These are phyloP conservation scores for Ophiocordyceps australis DNA, from an alignment of 2,329 filamentous ascomycete genomes.

Conservation along the genomic window DNA sequence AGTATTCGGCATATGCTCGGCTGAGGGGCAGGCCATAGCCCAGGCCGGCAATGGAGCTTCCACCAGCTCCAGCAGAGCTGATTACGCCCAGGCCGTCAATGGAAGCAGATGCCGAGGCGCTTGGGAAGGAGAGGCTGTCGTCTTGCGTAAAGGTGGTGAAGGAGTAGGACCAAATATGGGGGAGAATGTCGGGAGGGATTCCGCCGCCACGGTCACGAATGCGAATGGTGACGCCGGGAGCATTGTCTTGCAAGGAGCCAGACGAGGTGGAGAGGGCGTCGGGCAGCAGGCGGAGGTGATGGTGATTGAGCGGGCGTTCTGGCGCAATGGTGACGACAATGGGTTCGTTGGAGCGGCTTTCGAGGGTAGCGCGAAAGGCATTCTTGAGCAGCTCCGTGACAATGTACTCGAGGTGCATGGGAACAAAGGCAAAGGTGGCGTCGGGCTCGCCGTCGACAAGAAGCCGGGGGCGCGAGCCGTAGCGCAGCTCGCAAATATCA, in stretches of 20 bases:
- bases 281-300: conserved; percentile 10
- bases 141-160: conserved; percentile 82
- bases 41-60: conserved; percentile 75
- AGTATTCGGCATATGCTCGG: conserved; percentile 92
- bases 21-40: conserved; percentile 86
- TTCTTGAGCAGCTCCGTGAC: conserved; percentile 95
- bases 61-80: conserved; percentile 50
- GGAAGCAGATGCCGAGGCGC: conserved; percentile 20
- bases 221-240: conserved; percentile 80
- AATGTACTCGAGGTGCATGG: conserved; percentile 94
- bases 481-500: conserved; percentile 92
- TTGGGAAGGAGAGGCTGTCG: too few species aligned
- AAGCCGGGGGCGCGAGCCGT: conserved; percentile 69
- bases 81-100: conserved; percentile 52
- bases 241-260: conserved; percentile 36
- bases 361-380: conserved; percentile 82
- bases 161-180: conserved; percentile 90
- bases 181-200: conserved; percentile 66
- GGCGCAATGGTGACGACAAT: conserved; percentile 85
- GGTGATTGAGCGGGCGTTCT: conserved; percentile 34
- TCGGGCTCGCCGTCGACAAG: conserved; percentile 70
- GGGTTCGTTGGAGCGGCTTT: conserved; percentile 64
- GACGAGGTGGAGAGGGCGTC: conserved; percentile 10
- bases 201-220: conserved; percentile 93
- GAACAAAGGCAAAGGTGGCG: conserved; percentile 84